Base-by-base conservation (phyloP, 805 yeast genomes). In the Barnettozyma pratensis region DNA sequence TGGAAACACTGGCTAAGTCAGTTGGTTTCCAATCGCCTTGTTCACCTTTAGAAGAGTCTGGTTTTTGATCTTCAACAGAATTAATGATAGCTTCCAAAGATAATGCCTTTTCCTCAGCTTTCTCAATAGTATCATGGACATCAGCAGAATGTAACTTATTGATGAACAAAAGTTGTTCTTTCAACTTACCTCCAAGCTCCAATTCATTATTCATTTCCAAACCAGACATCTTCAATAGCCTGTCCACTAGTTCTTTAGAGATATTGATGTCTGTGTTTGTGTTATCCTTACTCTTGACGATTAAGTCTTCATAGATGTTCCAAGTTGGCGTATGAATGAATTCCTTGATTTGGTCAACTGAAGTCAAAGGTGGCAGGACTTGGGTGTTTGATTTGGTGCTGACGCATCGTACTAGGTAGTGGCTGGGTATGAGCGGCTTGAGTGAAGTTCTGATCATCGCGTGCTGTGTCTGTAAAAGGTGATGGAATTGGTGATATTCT, bases 131-230 rank as follows among this genome's bases (percentile, higher is more conserved):
- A 34, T 27, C 46, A 38, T 36, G 44, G 9, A 54, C 56, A 1
- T 62, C 55, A 7, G 64, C 54, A 4, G 65, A 51, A 44, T 73
- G 74, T 41, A 81, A 61, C 41, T 73, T 72, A 46, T 74, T 63
- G 19, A 80, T 69, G 51, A 81, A 77, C n/a, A 64, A 60, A 27
- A 81, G 65, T 52, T 81, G 86, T 14, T 72, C 72, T 37, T 67
- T 65, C 42, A 81, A 58, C 1, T 72, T 68, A 30, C 55, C 55
- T 4, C 52, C 49, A 26, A 69, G 62, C 36, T 72, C 68, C 4
- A 56, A 59, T 0, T 46, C 45, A 4, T 63, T 37, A 4, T 14
- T 29, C 9, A 68, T 64, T 55, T 74, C 69, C 5, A 81, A 54
- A 0, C 86, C 85, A 0, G 85, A 74, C 25, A 80, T 59, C 37